These are phyloP conservation scores for Mycena venus DNA, from an alignment of 768 basidiomycete species.

Conservation along the genomic window DNA sequence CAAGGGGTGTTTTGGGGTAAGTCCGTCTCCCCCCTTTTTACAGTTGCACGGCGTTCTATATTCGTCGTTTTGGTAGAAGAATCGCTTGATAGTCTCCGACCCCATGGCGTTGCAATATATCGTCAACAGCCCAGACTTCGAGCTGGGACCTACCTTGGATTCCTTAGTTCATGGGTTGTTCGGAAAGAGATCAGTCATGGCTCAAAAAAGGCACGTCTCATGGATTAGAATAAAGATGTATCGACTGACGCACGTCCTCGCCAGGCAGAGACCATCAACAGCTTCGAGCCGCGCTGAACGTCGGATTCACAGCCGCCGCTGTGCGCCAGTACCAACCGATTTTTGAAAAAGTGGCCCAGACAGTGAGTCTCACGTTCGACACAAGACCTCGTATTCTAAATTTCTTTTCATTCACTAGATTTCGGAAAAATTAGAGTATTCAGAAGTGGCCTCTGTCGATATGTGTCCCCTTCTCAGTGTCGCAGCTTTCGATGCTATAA, in stretches of 20 bases:
- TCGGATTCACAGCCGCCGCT: background rate
- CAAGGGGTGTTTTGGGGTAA: constrained; percentile 3
- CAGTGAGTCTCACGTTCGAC: background rate
- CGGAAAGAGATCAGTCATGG: background rate
- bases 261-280: background rate
- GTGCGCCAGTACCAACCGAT: background rate
- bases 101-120: background rate
- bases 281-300: background rate
- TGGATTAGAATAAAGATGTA: background rate
- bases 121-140: background rate
- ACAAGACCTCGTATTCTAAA: no score
- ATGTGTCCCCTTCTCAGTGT: background rate
- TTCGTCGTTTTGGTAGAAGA: background rate
- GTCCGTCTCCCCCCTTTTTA: background rate
- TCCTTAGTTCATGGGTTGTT: background rate
- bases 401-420: background rate
- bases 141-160: background rate
- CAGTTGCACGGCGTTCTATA: background rate
- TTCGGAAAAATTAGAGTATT: background rate
- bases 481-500: background rate
- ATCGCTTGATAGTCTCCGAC: background rate
- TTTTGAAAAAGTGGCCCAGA: background rate
- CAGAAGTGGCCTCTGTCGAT: background rate
- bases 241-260: background rate
- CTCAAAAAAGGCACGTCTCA: background rate